phyloP scores from a whole-genome alignment of 1,284 basidiomycete species.

The Pascua guehoae region DNA sequence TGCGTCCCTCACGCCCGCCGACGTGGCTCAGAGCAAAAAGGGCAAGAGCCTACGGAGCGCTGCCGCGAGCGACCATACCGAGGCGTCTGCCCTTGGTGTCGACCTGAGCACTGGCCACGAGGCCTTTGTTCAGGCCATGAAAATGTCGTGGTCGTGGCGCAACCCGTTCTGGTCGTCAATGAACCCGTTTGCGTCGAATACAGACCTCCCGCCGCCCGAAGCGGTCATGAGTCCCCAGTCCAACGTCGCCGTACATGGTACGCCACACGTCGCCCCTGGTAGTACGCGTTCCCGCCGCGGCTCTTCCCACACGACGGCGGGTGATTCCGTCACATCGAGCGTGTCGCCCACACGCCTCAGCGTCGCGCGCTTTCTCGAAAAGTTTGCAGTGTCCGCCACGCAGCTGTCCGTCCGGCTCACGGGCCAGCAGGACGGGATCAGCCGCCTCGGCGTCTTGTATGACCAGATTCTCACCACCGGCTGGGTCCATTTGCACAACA shows the following conservation, averaged over 20 bases:
- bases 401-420: constrained; percentile 41
- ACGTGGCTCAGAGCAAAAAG: constrained; percentile 5
- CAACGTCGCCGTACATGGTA: neutral
- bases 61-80: constrained; percentile 9
- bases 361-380: constrained; percentile 45
- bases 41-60: neutral
- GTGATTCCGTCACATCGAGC: constrained; percentile 6
- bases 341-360: constrained; percentile 15
- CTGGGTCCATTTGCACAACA: constrained; percentile 40
- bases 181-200: constrained; percentile 18
- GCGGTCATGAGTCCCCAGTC: neutral
- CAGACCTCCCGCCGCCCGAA: neutral
- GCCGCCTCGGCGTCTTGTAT: constrained; percentile 49
- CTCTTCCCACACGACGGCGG: constrained; percentile 7
- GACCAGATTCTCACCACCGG: constrained; percentile 52
- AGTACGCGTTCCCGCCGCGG: constrained; percentile 3
- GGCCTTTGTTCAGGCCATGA: constrained; percentile 50
- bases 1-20: constrained; percentile 33
- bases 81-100: constrained; percentile 43
- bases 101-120: constrained; percentile 49
- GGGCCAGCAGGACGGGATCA: constrained; percentile 40
- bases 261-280: too few species aligned
- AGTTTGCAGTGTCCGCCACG: constrained; percentile 39
- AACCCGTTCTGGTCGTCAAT: constrained; percentile 28
- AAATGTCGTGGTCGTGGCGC: constrained; percentile 50